Evolutionary conservation across 345 rosid genomes (phyloP), one percentile per base, ranked within the genome.

Genomic region (Eucalyptus grandis): DNA sequence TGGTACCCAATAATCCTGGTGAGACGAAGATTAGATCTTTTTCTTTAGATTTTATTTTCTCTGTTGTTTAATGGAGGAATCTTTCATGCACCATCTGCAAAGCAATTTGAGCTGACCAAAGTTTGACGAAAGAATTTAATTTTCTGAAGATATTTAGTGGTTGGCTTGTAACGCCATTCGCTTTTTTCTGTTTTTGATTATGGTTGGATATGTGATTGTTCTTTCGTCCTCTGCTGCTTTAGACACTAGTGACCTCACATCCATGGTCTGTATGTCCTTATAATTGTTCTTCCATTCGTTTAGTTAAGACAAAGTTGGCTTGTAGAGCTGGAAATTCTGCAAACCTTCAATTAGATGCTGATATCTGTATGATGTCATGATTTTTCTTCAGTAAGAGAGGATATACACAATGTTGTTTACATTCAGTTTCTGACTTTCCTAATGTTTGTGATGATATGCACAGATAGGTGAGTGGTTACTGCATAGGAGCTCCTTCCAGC

Each of bases 381-480:
- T 72, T 37, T 72, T 72, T 72, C 82, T 72, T 72, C 46, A 72
- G 46, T 37, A 24, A 72, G 82, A 72, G 44, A 37, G 47, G 83
- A 77, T 21, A 37, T 40, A 8, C 83, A 40, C 47, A 22, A 40
- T 21, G 83, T 77, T 77, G 47, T 77, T 77, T 77, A 6, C 83
- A 77, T 21, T 44, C 47, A 86, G 49, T 49, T 34, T 15, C 60
- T 10, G 37, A 54, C 85, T 47, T 65, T 44, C 58, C 49, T 88
- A 49, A 40, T 65, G 1, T 27, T 86, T 12, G 27, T 77, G 15
- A 60, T 65, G 81, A 27, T 30, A 65, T 11, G 60, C 46, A 88
- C 94, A 97, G 99, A 93, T 96, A 89, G 94, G 98, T 92, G 96
- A 96, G 89, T 97, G 99, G 99, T 93, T 96, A 90, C 90, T 96